These are phyloP conservation scores for Canariomyces notabilis DNA, from an alignment of 2,329 filamentous ascomycete genomes.

Conservation along the genomic window DNA sequence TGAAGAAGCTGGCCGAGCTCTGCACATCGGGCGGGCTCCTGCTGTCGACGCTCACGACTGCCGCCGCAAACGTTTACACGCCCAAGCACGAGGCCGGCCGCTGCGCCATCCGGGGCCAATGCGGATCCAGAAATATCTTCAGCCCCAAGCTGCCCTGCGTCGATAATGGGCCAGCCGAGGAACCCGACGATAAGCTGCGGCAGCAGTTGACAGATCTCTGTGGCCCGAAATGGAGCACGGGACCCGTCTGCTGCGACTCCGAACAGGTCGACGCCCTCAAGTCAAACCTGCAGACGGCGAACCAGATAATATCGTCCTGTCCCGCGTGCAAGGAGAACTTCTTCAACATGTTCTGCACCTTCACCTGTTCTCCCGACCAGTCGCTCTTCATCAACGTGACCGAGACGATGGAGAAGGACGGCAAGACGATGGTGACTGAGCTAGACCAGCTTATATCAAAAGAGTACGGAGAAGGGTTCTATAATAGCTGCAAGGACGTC, in stretches of 20 bases:
- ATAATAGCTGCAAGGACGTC: constrained; percentile 96
- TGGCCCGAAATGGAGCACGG: constrained; percentile 77
- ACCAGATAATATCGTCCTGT: constrained; percentile 85
- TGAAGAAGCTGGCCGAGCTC: constrained; percentile 36
- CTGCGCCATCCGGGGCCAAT: constrained; percentile 86
- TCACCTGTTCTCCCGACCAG: constrained; percentile 96
- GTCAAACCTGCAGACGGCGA: constrained; percentile 79
- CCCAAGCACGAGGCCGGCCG: constrained; percentile 77
- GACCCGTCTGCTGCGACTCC: constrained; percentile 76
- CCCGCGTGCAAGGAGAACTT: constrained; percentile 98
- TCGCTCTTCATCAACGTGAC: constrained; percentile 95
- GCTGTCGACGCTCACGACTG: constrained; percentile 29
- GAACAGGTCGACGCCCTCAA: constrained; percentile 81
- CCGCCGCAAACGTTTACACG: constrained; percentile 34
- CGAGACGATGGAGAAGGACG: constrained; percentile 56
- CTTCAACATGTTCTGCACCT: constrained; percentile 96
- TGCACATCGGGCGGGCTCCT: constrained; percentile 32
- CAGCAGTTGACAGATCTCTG: constrained; percentile 79
- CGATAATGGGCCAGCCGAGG: constrained; percentile 77
- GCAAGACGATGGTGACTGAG: constrained; percentile 69
- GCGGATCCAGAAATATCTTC: constrained; percentile 86
- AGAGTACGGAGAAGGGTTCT: constrained; percentile 81
- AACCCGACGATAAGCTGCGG: constrained; percentile 66
- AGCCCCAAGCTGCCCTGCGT: constrained; percentile 85
- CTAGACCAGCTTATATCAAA: constrained; percentile 84